Evolutionary conservation across 768 basidiomycete genomes (phyloP).

Genomic region (Pleurotus citrinopileatus): DNA sequence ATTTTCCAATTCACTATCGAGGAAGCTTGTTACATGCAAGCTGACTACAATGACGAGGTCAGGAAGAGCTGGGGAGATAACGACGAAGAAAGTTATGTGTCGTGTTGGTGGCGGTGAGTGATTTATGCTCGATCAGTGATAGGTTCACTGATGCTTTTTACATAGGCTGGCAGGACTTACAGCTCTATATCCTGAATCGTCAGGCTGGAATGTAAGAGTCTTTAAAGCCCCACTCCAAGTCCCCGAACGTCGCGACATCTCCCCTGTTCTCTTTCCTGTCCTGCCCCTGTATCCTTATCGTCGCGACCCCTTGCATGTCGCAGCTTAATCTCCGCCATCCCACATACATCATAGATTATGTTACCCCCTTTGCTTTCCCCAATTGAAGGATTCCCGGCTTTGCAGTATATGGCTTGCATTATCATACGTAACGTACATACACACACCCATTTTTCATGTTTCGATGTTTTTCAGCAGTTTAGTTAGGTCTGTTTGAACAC

Average conservation of each 20-base stretch:
- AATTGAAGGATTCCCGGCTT: neutral
- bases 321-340: neutral
- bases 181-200: slow-evolving; percentile 73
- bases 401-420: neutral
- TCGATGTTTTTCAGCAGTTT: neutral
- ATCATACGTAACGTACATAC: neutral
- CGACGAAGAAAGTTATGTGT: slow-evolving; percentile 87
- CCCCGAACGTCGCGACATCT: neutral
- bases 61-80: slow-evolving; percentile 46
- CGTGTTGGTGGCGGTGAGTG: slow-evolving; percentile 81
- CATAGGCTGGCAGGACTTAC: slow-evolving; percentile 77
- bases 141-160: neutral
- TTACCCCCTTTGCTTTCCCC: neutral
- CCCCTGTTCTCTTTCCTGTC: neutral
- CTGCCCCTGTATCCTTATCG: neutral
- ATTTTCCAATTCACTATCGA: slow-evolving; percentile 68
- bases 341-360: neutral
- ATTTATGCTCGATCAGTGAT: slow-evolving; percentile 4
- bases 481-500: too few species aligned
- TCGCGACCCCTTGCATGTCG: neutral
- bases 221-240: neutral
- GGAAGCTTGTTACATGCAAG: slow-evolving; percentile 76
- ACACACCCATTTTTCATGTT: neutral
- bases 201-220: slow-evolving; percentile 70
- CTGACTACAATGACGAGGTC: slow-evolving; percentile 75